phyloP scores from a whole-genome alignment of 352 stramenopile species.

The Phytophthora boehmeriae region DNA sequence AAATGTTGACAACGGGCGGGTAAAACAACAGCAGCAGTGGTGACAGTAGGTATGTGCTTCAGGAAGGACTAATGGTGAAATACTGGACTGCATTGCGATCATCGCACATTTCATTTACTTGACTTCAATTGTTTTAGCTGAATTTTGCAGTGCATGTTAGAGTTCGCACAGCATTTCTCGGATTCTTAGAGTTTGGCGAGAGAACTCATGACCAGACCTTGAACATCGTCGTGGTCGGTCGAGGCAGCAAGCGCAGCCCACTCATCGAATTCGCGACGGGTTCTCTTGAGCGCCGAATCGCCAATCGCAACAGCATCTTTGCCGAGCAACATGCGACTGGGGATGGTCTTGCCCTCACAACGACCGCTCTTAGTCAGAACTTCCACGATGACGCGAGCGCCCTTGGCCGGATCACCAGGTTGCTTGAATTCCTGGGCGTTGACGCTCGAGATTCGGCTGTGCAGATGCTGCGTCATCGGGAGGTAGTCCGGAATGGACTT shows the following conservation, averaged over 20 bases:
- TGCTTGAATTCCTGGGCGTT: conserved; percentile 25
- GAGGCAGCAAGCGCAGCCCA: conserved; percentile 34
- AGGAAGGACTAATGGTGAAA: neutral
- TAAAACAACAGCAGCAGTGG: conserved; percentile 10
- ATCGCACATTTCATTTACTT: too few relatives aligned
- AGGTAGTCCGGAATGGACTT: conserved; percentile 39
- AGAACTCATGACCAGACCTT: neutral
- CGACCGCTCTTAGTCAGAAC: conserved; percentile 43
- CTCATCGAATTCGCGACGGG: conserved; percentile 29
- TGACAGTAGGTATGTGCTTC: conserved; percentile 1
- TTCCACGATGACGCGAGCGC: conserved; percentile 38
- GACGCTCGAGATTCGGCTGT: conserved; percentile 23
- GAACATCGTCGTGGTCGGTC: conserved; percentile 29
- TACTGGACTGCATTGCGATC: neutral
- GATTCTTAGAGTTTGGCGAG: conserved; percentile 27
- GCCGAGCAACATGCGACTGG: conserved; percentile 39
- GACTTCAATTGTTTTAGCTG: neutral
- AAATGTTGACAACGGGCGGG: conserved; percentile 7
- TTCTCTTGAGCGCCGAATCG: conserved; percentile 20
- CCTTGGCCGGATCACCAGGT: conserved; percentile 40
- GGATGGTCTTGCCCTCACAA: conserved; percentile 36
- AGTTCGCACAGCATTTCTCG: conserved; percentile 3
- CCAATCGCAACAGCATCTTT: conserved; percentile 40
- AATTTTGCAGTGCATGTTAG: neutral
- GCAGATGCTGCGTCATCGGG: conserved; percentile 29